A percentile compares a stretch with the other conserved stretches of the same genome.
These are phyloP conservation scores for Saccharomycopsis oosterbeekiorum DNA, from an alignment of 805 yeast species.

Conservation along the genomic window DNA sequence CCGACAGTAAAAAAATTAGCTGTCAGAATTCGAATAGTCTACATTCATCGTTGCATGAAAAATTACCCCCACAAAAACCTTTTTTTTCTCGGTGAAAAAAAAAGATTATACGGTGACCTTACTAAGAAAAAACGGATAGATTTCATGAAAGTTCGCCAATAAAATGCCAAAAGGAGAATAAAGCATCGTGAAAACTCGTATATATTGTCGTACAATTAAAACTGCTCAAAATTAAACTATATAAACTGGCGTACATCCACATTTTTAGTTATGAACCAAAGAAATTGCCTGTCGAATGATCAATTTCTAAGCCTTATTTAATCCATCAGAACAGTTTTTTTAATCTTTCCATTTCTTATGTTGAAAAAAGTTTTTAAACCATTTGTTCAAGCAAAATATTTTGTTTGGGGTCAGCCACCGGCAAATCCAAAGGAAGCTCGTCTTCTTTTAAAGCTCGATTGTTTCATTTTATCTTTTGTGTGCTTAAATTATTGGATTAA, in stretches of 20 bases:
- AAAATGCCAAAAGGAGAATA: background rate
- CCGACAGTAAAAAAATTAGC: background rate
- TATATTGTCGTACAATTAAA: background rate
- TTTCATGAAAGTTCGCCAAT: background rate
- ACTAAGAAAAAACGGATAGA: background rate
- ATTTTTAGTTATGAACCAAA: too few species aligned
- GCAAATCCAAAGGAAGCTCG: conserved; percentile 26
- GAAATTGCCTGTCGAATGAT: too few species aligned
- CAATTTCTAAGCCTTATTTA: too few species aligned
- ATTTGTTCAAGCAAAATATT: conserved; percentile 5
- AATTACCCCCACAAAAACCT: background rate
- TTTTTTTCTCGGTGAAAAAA: background rate
- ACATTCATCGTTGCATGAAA: background rate
- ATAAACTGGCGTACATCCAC: too few species aligned
- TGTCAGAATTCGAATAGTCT: background rate
- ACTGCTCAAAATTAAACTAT: too few species aligned
- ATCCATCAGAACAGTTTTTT: too few species aligned
- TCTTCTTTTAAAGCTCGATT: conserved; percentile 30
- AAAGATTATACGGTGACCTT: background rate
- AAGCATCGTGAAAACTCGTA: background rate
- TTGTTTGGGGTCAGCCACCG: conserved; percentile 29
- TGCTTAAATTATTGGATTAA: conserved; percentile 38
- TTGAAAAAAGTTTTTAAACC: background rate
- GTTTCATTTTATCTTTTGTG: conserved; percentile 31
- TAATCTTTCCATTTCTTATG: background rate